Base-by-base conservation (phyloP, 768 basidiomycete species). In the Calocybe indica region DNA sequence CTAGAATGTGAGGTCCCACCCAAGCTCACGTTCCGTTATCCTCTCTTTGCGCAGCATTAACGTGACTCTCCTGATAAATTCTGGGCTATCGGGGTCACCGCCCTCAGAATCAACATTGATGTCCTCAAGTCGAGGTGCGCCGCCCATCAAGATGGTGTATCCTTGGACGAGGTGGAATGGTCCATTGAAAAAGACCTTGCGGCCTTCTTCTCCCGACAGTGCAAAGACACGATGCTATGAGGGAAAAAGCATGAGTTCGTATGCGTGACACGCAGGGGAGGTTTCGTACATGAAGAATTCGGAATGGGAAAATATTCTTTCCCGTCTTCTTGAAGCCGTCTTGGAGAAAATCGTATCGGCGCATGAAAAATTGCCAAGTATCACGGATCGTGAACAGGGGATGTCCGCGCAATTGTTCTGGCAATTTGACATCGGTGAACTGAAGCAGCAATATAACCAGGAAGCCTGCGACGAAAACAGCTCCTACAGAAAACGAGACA, bases 141-240 rank as follows among this genome's bases (percentile, higher is more conserved):
- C 56, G 12, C 52, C 59, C 43, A 52, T 55, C 1, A 62, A 45
- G 29, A 61, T 58, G 31, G 50, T 51, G 40, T 62, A 62, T 12
- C 61, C 61, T 40, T 61, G 58, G 5, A 30, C 22, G 31, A 60
- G 49, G 31, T 56, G 42, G 9, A 61, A 42, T 14, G 47, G 51
- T 12, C 61, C 56, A 33, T 52, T 54, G 46, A 62, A 58, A 49
- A 62, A 61, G 8, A 40, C 40, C 42, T 58, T 58, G 29, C 61
- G 55, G 22, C 53, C 51, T 6, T 49, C 48, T 34, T 59, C 58
- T 3, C 61, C 61, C 2, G 56, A 55, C 33, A 62, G 47, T 9
- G 56, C 59, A 28, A 59, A 53, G 12, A 60, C 54, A 14, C 52
- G 53, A 37, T 60, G 55, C 61, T 60, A 13, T 28, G 40, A 9